Conservation (phyloP, 129 eudicot species). For the Centrapalus pauciflorus region DNA sequence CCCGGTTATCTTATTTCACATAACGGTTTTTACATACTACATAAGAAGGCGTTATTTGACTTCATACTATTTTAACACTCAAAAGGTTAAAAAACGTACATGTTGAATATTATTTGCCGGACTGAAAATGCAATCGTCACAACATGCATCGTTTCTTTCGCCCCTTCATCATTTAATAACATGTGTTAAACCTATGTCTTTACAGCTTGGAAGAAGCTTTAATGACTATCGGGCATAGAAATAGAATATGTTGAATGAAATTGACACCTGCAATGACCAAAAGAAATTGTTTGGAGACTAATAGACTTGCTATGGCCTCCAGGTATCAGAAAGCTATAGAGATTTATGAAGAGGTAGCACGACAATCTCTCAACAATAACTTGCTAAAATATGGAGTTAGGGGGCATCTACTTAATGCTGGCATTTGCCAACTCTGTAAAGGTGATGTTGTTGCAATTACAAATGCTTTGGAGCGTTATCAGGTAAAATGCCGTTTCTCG, state of each 20-base stretch:
- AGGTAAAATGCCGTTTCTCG: conserved; percentile 27
- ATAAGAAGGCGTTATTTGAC: too few species aligned
- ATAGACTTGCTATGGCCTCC: conserved; percentile 5
- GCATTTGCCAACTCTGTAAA: conserved; percentile 70
- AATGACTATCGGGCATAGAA: too few species aligned
- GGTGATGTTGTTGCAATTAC: conserved; percentile 50
- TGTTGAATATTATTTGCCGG: too few species aligned
- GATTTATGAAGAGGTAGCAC: conserved; percentile 52
- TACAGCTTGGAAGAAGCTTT: too few species aligned
- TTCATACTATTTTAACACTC: too few species aligned
- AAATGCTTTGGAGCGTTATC: conserved; percentile 63
- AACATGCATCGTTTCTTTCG: too few species aligned
- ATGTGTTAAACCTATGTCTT: too few species aligned
- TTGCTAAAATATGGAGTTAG: conserved; percentile 62
- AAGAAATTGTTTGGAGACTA: neutral
- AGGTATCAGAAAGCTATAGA: conserved; percentile 52
- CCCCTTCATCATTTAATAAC: too few species aligned
- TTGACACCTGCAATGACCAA: neutral
- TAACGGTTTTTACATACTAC: too few species aligned
- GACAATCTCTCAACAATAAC: conserved; percentile 47
- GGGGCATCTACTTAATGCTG: conserved; percentile 71
- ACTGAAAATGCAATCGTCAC: too few species aligned
- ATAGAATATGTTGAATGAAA: neutral
- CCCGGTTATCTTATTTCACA: too few species aligned
- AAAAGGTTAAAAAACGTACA: too few species aligned